Conservation (phyloP, 176 grass and related monocot genomes). For the Echinochloa phyllopogon region DNA sequence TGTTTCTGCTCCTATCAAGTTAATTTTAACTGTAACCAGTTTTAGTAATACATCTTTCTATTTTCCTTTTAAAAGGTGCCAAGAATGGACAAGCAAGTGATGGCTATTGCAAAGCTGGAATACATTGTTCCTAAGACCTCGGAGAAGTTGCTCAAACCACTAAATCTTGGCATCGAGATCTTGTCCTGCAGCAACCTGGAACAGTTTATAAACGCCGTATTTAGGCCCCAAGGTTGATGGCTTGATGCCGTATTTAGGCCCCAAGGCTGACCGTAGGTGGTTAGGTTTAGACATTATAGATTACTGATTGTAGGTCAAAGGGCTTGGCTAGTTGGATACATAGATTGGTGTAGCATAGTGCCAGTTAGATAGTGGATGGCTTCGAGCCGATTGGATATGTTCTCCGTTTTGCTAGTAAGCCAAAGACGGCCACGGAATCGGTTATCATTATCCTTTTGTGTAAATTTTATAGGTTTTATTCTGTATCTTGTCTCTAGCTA, state of each 20-base stretch:
- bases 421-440: neutral
- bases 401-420: neutral
- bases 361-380: neutral
- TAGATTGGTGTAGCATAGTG: slow-evolving; percentile 32
- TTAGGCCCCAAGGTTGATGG: slow-evolving; percentile 42
- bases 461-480: neutral
- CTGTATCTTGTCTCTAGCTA: too few relatives aligned
- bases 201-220: slow-evolving; percentile 73
- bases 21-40: neutral
- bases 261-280: slow-evolving; percentile 36
- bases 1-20: neutral
- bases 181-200: slow-evolving; percentile 84
- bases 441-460: neutral
- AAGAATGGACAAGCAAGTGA: slow-evolving; percentile 88
- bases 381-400: neutral
- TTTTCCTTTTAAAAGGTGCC: slow-evolving; percentile 64
- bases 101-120: slow-evolving; percentile 72
- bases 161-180: slow-evolving; percentile 62
- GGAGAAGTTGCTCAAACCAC: slow-evolving; percentile 55
- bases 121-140: slow-evolving; percentile 79
- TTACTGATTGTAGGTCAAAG: slow-evolving; percentile 17
- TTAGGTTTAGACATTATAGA: neutral
- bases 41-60: slow-evolving; percentile 12
- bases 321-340: neutral
- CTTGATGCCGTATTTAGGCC: too few relatives aligned